Evolutionary conservation across 2,329 filamentous ascomycete species (phyloP), one percentile per base, ranked within the genome.

Genomic region (Neofusicoccum cordaticola): DNA sequence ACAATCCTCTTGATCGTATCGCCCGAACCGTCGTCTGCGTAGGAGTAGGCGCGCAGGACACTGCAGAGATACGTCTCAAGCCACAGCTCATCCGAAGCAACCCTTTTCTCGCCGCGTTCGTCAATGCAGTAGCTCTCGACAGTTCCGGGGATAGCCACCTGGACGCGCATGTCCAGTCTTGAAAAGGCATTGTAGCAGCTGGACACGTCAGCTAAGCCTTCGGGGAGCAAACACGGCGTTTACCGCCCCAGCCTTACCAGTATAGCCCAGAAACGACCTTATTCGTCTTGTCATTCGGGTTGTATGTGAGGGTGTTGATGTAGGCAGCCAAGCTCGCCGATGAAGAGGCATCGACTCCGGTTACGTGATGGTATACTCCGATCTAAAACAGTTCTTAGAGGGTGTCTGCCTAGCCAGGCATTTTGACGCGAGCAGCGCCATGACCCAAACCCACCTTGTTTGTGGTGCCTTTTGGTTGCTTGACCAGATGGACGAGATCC

Each of bases 161-260:
- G 93, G 12, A 99, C 94, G 67, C 95, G 92, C 95, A 99, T 99
- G 74, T 99, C 95, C 62, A 98, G 85, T 68, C 96, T 88, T 4
- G 95, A 98, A 78, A 99, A 97, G 69, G 95, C 95, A 91, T 99
- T 99, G 85, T 99, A 99, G 80, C 95, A 99, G 80, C 84, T 87
- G 73, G 37, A 71, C 61, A 67, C 37, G 77, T 79, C 72, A 75
- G 75, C 66, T 44, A 60, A 62, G 37, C 62, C 37, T 19, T 62
- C 27, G 42, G 57, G 48, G 22, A 51, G n/a, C 34, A 22, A 57
- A 42, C 9, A 19, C 31, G 31, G 34, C 47, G 9, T 12, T 37
- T 48, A 17, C 34, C 3, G 6, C 22, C 31, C 15, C 19, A 51
- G 34, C 48, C 84, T 69, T 83, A 95, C 92, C 95, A 98, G 80